phyloP scores from a whole-genome alignment of 257 asterid species.

The Primulina tabacum region DNA sequence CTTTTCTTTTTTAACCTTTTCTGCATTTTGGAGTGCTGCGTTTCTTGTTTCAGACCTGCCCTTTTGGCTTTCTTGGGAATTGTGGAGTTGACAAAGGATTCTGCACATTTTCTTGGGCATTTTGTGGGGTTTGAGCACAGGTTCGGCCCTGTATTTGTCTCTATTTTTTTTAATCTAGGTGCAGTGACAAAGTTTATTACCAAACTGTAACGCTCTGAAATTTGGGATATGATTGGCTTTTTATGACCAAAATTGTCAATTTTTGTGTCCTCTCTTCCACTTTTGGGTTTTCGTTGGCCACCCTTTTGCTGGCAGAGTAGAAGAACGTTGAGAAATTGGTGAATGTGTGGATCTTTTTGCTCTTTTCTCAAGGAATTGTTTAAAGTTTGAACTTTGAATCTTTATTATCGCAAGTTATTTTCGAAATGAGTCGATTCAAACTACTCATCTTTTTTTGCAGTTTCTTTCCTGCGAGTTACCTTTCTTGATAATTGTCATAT shows the following conservation, averaged over 20 bases:
- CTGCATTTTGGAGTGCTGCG: slow-evolving; percentile 15
- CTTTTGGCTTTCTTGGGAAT: slow-evolving; percentile 25
- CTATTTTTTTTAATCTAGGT: neutral
- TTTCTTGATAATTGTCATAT: slow-evolving; percentile 21
- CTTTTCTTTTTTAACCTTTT: neutral
- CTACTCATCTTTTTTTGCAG: slow-evolving; percentile 6
- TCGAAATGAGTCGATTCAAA: slow-evolving; percentile 9
- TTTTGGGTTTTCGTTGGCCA: neutral
- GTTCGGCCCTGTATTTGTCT: slow-evolving; percentile 36
- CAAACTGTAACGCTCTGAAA: neutral
- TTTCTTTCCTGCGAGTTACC: neutral
- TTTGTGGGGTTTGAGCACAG: slow-evolving; percentile 28
- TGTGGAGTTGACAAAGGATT: slow-evolving; percentile 23
- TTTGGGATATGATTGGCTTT: neutral
- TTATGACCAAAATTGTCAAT: neutral
- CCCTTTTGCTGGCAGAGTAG: neutral
- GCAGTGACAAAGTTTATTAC: too few species aligned
- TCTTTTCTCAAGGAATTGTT: slow-evolving; percentile 16
- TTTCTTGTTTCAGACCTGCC: neutral
- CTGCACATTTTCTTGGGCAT: slow-evolving; percentile 33
- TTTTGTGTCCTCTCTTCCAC: neutral
- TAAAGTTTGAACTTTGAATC: slow-evolving; percentile 17
- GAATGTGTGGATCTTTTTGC: neutral
- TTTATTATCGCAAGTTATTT: slow-evolving; percentile 4
- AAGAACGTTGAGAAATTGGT: neutral